phyloP scores from a whole-genome alignment of 805 yeast species.

The Lipomyces yamadae region DNA sequence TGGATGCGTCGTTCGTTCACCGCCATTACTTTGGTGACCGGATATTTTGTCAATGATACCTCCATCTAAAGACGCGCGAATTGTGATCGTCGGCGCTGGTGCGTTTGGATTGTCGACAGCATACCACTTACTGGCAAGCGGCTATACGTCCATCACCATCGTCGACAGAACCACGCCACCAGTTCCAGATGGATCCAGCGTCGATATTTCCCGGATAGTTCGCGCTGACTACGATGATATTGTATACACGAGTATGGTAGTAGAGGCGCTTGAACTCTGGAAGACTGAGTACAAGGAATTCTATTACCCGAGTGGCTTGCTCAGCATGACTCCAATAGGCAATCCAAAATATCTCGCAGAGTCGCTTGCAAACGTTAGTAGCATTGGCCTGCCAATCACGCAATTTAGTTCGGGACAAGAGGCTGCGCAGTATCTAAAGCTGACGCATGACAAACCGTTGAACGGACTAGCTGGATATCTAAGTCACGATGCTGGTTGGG shows the following conservation, averaged over 20 bases:
- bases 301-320: slow-evolving; percentile 33
- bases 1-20: too few relatives aligned
- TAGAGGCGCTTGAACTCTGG: slow-evolving; percentile 50
- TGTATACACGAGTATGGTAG: slow-evolving; percentile 51
- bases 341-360: slow-evolving; percentile 29
- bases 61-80: slow-evolving; percentile 33
- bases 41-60: background rate
- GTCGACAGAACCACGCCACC: slow-evolving; percentile 39
- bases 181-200: slow-evolving; percentile 48
- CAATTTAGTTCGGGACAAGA: slow-evolving; percentile 16
- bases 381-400: slow-evolving; percentile 26
- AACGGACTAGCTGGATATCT: slow-evolving; percentile 43
- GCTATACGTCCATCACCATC: slow-evolving; percentile 28
- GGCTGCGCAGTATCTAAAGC: slow-evolving; percentile 31
- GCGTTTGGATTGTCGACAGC: slow-evolving; percentile 60
- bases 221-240: slow-evolving; percentile 54
- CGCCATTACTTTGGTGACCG: too few relatives aligned
- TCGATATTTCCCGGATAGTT: slow-evolving; percentile 56
- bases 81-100: slow-evolving; percentile 59
- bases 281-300: slow-evolving; percentile 45
- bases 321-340: slow-evolving; percentile 25
- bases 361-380: slow-evolving; percentile 26
- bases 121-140: slow-evolving; percentile 45
- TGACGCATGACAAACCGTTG: slow-evolving; percentile 42
- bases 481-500: slow-evolving; percentile 40